Conservation (phyloP, 2,329 filamentous ascomycete genomes). For the Epichloe sibirici region DNA sequence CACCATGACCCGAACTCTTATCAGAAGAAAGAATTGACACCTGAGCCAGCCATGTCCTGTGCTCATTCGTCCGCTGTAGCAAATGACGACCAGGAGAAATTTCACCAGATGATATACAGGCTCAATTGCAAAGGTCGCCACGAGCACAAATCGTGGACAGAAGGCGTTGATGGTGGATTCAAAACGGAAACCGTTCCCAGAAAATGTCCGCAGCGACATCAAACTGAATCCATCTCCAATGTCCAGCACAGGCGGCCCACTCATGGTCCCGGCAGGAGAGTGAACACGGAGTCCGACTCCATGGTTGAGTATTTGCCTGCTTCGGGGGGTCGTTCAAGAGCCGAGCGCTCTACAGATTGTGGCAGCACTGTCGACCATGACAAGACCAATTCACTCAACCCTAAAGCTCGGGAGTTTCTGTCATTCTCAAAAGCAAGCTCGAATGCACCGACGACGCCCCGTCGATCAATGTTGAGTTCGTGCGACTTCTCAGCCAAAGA, state of each 20-base stretch:
- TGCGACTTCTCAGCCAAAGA: background rate
- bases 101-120: conserved; percentile 17
- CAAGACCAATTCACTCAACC: conserved; percentile 7
- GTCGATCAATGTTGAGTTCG: background rate
- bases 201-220: background rate
- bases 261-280: conserved; percentile 4
- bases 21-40: background rate
- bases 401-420: conserved; percentile 10
- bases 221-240: no score
- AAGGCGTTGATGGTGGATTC: background rate
- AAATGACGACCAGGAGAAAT: conserved; percentile 8
- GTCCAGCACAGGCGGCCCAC: background rate
- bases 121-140: conserved; percentile 9
- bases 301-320: conserved; percentile 3
- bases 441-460: background rate
- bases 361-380: background rate
- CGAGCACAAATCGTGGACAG: background rate
- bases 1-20: background rate
- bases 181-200: background rate
- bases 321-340: background rate
- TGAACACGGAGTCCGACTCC: conserved; percentile 8
- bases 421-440: conserved; percentile 3
- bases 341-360: background rate
- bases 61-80: background rate
- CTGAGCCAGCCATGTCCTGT: background rate